A percentile compares a stretch with the other conserved stretches of the same genome.
Conservation (phyloP, 2,329 filamentous ascomycete genomes). For the Huntiella abstrusa region DNA sequence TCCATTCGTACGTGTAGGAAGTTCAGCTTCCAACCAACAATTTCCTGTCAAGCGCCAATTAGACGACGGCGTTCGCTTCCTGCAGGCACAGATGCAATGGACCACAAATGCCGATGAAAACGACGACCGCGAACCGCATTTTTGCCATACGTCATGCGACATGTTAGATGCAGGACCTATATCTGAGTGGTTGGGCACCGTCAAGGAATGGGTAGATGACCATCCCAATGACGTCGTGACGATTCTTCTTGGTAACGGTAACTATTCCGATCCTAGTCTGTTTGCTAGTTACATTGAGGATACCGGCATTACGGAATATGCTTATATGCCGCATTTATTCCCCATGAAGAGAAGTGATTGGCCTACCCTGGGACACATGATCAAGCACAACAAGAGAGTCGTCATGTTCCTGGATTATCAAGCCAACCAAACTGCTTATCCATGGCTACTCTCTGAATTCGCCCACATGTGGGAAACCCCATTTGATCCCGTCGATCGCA, state of each 20-base stretch:
- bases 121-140: constrained; percentile 37
- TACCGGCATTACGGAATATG: constrained; percentile 52
- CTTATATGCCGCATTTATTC: constrained; percentile 52
- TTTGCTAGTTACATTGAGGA: constrained; percentile 52
- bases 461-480: constrained; percentile 80
- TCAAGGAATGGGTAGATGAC: constrained; percentile 50
- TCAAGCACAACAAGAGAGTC: constrained; percentile 49
- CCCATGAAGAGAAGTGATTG: constrained; percentile 59
- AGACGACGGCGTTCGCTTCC: constrained; percentile 52
- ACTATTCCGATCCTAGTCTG: constrained; percentile 43
- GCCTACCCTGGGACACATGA: constrained; percentile 67
- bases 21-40: constrained; percentile 58
- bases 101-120: constrained; percentile 23
- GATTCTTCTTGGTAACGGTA: constrained; percentile 68
- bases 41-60: constrained; percentile 50
- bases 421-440: constrained; percentile 57
- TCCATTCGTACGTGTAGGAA: constrained; percentile 52
- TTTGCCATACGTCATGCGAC: constrained; percentile 73
- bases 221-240: constrained; percentile 81
- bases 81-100: constrained; percentile 46
- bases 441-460: constrained; percentile 79
- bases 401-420: constrained; percentile 74
- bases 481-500: constrained; percentile 46
- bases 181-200: constrained; percentile 48
- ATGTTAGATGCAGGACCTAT: constrained; percentile 67